Conservation (phyloP, 192 early-diverging fungal species). For the Coemansia sp. region DNA sequence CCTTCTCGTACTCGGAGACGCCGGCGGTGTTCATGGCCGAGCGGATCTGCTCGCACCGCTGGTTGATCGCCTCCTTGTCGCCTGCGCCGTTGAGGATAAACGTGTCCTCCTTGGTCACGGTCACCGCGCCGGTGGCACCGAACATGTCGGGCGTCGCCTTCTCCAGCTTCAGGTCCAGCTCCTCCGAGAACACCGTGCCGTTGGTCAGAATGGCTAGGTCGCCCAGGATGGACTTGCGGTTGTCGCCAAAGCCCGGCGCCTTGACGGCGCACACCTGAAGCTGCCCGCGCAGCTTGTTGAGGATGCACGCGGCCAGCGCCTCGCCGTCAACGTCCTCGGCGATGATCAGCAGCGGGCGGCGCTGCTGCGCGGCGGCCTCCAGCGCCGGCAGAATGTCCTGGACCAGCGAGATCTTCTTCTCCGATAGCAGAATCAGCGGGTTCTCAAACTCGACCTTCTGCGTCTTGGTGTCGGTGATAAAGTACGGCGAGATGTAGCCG, state of each 20-base stretch:
- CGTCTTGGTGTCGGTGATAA: conserved; percentile 97
- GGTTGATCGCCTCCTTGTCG: conserved; percentile 79
- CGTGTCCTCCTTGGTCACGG: conserved; percentile 99
- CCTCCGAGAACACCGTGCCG: conserved; percentile 94
- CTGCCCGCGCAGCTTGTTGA: conserved; percentile 99
- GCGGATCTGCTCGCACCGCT: conserved; percentile 98
- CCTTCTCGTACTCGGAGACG: conserved; percentile 96
- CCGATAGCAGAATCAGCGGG: conserved; percentile 95
- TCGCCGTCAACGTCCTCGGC: conserved; percentile 99
- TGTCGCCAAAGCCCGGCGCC: conserved; percentile 99
- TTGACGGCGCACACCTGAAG: conserved; percentile 96
- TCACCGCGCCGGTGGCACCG: conserved; percentile 81
- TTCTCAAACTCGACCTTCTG: conserved; percentile 99
- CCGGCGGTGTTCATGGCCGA: conserved; percentile 72
- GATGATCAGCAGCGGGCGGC: conserved; percentile 95
- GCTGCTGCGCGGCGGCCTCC: conserved; percentile 88
- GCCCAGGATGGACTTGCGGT: conserved; percentile 97
- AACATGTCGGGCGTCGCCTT: conserved; percentile 87
- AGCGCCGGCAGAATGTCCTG: conserved; percentile 96
- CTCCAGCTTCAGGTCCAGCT: conserved; percentile 95
- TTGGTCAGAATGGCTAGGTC: conserved; percentile 97
- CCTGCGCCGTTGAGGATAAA: conserved; percentile 96
- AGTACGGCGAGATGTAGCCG: conserved; percentile 99
- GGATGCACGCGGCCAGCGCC: conserved; percentile 97
- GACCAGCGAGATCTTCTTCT: conserved; percentile 95